Evolutionary conservation across 495 filamentous ascomycete genomes (phyloP), one percentile per base, ranked within the genome.

Genomic region (Xylaria castorea): DNA sequence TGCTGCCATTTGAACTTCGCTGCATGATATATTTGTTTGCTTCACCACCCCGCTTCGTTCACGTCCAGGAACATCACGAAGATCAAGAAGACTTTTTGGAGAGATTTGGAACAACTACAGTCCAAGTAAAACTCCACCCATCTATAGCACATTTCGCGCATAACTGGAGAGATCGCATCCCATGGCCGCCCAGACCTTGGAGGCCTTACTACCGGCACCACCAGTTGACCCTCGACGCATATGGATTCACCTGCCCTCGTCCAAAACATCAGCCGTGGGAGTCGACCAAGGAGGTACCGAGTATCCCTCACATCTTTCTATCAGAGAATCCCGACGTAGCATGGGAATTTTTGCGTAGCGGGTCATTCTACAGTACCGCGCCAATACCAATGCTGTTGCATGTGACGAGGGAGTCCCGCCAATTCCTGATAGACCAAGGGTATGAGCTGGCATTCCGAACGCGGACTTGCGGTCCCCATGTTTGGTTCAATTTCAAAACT

Each of bases 371-470:
- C 27, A 75, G 73, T 36, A 9, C 12, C 32, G 73, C 70, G 16
- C 70, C 70, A 32, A 73, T 75, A 61, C 73, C 73, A 20, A 18
- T 70, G 27, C 62, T 75, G 9, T 48, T 75, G n/a, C 73, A 75
- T 38, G 66, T 70, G 1, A 57, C 53, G 50, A 61, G 30, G 5
- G 73, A 73, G 57, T 75, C 73, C n/a, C 70, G 73, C n/a, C 42
- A 48, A n/a, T 64, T 68, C 42, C 53, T 75, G 12, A 57, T 73
- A 40, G 58, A 53, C n/a, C 22, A 44, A 25, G 70, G 70, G 18
- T 75, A 75, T 55, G 62, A 75, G 57, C 65, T 73, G 16, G 73
- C 73, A 14, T 73, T 75, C 25, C 36, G 51, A 11, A 75, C 73
- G 12, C 71, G 70, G 22, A 57, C 51, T 42, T 62, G 48, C 32